Conservation (phyloP, 768 basidiomycete species). For the Suillus subaureus region DNA sequence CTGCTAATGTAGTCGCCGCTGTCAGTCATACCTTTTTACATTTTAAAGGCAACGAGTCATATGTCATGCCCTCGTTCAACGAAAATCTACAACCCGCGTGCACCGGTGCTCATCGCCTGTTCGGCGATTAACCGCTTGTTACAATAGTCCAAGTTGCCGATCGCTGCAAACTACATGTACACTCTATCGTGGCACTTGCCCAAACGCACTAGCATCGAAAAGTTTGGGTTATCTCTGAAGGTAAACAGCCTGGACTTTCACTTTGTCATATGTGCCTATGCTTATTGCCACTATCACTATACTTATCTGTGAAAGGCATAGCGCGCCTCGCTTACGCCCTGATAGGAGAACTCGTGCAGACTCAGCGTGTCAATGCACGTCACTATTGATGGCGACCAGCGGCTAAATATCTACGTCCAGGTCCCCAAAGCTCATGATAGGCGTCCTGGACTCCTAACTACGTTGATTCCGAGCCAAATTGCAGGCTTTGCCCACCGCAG, state of each 20-base stretch:
- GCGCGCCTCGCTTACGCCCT: conserved; percentile 1
- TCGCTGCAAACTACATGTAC: neutral
- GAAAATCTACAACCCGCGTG: neutral
- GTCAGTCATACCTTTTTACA: neutral
- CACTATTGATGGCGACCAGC: neutral
- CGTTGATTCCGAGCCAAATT: neutral
- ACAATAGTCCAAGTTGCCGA: neutral
- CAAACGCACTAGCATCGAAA: neutral
- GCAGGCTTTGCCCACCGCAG: neutral
- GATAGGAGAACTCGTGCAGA: conserved; percentile 7
- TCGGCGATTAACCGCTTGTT: neutral
- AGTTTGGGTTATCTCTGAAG: neutral
- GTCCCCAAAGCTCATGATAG: conserved; percentile 4
- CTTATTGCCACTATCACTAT: neutral
- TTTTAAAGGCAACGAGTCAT: neutral
- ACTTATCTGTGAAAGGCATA: conserved; percentile 7
- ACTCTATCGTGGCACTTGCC: neutral
- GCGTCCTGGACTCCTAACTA: conserved; percentile 3
- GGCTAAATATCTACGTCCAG: neutral
- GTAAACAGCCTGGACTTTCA: neutral
- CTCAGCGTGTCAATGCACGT: neutral
- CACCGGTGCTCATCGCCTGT: neutral
- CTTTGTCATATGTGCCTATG: neutral
- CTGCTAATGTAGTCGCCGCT: conserved; percentile 2
- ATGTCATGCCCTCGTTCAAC: neutral